Percentiles rank a stretch among this genome's conserved stretches.
Conservation (phyloP, 129 eudicot genomes). For the Flaveria trinervia region DNA sequence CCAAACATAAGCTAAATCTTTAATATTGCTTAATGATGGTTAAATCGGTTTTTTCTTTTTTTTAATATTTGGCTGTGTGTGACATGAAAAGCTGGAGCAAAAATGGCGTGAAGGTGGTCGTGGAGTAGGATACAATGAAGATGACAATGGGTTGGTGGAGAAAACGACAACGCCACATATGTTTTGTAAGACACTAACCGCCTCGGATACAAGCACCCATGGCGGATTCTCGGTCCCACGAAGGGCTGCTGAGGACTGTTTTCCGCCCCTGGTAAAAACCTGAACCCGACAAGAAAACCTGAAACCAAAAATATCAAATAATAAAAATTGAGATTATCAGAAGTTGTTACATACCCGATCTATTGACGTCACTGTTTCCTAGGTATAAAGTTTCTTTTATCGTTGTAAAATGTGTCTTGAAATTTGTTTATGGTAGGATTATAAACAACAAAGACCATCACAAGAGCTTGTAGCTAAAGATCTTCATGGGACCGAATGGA, state of each 20-base stretch:
- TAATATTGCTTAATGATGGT: neutral
- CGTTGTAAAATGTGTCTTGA: neutral
- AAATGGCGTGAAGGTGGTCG: conserved; percentile 70
- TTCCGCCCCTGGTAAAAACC: conserved; percentile 72
- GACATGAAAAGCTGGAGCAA: conserved; percentile 54
- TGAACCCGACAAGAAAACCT: too few relatives aligned
- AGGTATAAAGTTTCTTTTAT: neutral
- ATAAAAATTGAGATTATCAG: too few relatives aligned
- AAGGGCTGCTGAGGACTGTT: conserved; percentile 98
- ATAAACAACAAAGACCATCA: conserved; percentile 87
- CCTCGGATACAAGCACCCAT: conserved; percentile 97
- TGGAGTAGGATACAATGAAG: conserved; percentile 51
- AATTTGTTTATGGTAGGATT: conserved; percentile 48
- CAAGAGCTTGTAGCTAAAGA: conserved; percentile 97
- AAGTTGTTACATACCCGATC: neutral
- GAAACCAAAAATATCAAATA: too few relatives aligned
- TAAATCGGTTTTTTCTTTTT: neutral
- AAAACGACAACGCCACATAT: conserved; percentile 86
- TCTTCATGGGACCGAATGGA: conserved; percentile 89
- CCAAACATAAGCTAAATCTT: neutral
- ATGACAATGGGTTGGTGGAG: conserved; percentile 45
- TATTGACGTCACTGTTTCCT: neutral
- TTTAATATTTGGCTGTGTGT: neutral
- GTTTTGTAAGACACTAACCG: conserved; percentile 98
- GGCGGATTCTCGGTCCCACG: conserved; percentile 99